Conservation (phyloP, 768 basidiomycete genomes). For the Boletus sp. region DNA sequence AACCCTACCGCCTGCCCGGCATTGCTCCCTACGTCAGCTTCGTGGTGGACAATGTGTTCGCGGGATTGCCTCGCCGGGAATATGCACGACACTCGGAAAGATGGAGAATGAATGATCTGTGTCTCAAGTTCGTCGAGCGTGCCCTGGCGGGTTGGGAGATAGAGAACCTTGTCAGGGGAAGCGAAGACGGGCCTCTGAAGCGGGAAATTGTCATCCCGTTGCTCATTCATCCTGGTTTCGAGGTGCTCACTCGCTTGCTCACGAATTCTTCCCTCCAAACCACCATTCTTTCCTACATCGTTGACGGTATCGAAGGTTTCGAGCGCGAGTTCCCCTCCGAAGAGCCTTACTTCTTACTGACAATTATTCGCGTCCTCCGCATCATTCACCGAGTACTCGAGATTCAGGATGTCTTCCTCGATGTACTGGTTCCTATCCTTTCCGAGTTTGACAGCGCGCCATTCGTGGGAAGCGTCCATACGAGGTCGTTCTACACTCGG, state of each 20-base stretch:
- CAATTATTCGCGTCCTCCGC: constrained; percentile 76
- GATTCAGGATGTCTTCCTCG: constrained; percentile 85
- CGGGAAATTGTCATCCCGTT: constrained; percentile 53
- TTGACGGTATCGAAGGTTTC: constrained; percentile 75
- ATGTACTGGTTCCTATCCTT: constrained; percentile 78
- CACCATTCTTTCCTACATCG: constrained; percentile 73
- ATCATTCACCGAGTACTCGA: constrained; percentile 80
- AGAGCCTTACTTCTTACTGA: constrained; percentile 66
- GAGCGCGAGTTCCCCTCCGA: constrained; percentile 67
- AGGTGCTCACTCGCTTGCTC: constrained; percentile 76
- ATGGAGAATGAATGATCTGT: constrained; percentile 85
- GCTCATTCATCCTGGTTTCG: constrained; percentile 81
- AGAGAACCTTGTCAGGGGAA: constrained; percentile 59
- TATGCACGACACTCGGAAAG: constrained; percentile 72
- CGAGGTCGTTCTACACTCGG: constrained; percentile 66
- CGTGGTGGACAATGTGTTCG: constrained; percentile 86
- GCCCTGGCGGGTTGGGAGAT: constrained; percentile 79
- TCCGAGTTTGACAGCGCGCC: constrained; percentile 58
- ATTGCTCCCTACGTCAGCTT: constrained; percentile 82
- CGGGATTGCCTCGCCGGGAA: constrained; percentile 69
- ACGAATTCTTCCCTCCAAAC: constrained; percentile 69
- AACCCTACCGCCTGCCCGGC: constrained; percentile 76
- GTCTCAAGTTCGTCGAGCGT: constrained; percentile 81
- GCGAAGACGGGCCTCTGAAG: constrained; percentile 51
- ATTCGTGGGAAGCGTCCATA: constrained; percentile 51